Evolutionary conservation across 768 basidiomycete genomes (phyloP).

Genomic region (Epithele typhae): DNA sequence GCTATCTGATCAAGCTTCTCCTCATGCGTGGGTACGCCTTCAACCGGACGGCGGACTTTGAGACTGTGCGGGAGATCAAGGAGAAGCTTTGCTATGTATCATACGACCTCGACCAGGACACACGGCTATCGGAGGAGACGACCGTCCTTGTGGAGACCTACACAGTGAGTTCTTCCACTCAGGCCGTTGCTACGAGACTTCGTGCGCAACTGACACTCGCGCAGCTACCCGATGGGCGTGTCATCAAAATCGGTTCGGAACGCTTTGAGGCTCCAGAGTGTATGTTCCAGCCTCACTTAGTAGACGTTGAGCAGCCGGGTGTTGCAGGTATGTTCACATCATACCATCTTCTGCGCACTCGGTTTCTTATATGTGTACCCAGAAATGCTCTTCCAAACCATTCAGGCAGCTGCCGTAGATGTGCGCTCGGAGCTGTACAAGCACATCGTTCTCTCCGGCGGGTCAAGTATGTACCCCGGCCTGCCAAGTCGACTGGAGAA

Average conservation of each 20-base stretch:
- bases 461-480: slow-evolving; percentile 98
- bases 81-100: slow-evolving; percentile 98
- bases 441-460: slow-evolving; percentile 95
- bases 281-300: slow-evolving; percentile 99
- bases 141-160: slow-evolving; percentile 96
- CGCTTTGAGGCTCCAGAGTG: slow-evolving; percentile 99
- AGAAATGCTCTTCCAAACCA: slow-evolving; percentile 97
- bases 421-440: slow-evolving; percentile 91
- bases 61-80: slow-evolving; percentile 98
- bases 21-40: slow-evolving; percentile 99
- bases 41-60: slow-evolving; percentile 98
- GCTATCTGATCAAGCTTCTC: slow-evolving; percentile 98
- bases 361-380: neutral
- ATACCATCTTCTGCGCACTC: too few species aligned
- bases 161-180: slow-evolving; percentile 51
- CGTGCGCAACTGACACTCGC: neutral
- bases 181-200: neutral
- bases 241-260: slow-evolving; percentile 96
- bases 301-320: slow-evolving; percentile 95
- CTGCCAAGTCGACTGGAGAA: slow-evolving; percentile 96
- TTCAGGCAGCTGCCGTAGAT: slow-evolving; percentile 89
- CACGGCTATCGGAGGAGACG: slow-evolving; percentile 90
- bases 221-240: slow-evolving; percentile 91
- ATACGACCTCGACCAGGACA: slow-evolving; percentile 95
- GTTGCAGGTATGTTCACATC: slow-evolving; percentile 64